Evolutionary conservation across 2,329 filamentous ascomycete species (phyloP).

Genomic region (Akanthomyces uredinophilus): DNA sequence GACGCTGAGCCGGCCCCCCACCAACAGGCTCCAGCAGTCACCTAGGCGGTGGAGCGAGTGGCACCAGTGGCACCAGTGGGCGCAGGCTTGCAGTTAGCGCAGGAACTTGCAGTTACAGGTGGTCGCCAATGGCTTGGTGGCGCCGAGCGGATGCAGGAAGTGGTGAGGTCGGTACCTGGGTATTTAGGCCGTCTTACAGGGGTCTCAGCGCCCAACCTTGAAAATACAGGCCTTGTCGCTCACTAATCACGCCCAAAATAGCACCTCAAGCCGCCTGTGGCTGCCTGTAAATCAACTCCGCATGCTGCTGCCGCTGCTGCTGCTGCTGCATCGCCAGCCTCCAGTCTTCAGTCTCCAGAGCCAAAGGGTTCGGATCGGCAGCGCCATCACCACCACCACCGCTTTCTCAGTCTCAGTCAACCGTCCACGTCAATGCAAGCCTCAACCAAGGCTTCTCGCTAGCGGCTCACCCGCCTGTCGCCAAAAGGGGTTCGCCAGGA

Average conservation of each 20-base stretch:
- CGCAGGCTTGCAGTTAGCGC: not conserved
- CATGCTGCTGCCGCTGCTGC: not conserved
- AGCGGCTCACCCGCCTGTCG: slow-evolving; percentile 5
- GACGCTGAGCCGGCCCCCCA: not conserved
- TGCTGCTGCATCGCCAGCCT: not conserved
- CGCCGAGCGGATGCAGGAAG: not conserved
- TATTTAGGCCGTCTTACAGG: not conserved
- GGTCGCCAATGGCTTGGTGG: not conserved
- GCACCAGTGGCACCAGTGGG: too few species aligned
- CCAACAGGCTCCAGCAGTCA: not conserved
- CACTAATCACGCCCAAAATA: not conserved
- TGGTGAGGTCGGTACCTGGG: too few species aligned
- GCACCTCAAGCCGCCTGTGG: not conserved
- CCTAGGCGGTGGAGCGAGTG: not conserved
- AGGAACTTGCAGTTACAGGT: not conserved
- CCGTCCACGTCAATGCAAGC: not conserved
- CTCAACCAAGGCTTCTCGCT: not conserved
- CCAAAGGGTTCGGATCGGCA: not conserved
- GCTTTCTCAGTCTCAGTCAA: not conserved
- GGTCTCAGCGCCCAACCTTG: not conserved
- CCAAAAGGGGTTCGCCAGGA: slow-evolving; percentile 11
- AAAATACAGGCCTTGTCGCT: not conserved
- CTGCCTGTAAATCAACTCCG: not conserved
- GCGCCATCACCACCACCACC: not conserved
- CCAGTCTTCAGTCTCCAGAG: not conserved